Conservation (phyloP, 1,139 yeast genomes). For the Candida sp. region DNA sequence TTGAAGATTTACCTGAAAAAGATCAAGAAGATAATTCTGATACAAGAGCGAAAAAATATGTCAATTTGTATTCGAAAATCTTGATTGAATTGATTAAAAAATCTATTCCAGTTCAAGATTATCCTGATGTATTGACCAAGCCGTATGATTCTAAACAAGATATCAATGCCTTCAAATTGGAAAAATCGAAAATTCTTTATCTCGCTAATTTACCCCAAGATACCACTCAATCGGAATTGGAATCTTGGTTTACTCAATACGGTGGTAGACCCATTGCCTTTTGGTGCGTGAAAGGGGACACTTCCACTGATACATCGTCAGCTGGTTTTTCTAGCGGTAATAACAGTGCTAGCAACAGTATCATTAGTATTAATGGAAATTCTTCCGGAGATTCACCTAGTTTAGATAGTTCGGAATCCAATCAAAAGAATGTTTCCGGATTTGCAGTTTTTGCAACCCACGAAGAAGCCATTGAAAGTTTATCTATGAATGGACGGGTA, state of each 20-base stretch:
- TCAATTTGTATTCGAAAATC: slow-evolving; percentile 33
- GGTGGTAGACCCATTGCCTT: slow-evolving; percentile 87
- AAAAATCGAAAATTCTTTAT: slow-evolving; percentile 75
- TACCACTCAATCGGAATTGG: slow-evolving; percentile 87
- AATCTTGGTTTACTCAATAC: slow-evolving; percentile 85
- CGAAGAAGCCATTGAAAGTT: slow-evolving; percentile 79
- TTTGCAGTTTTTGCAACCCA: slow-evolving; percentile 84
- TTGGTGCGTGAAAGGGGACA: slow-evolving; percentile 64
- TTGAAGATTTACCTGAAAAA: slow-evolving; percentile 23
- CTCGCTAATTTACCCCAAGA: slow-evolving; percentile 78
- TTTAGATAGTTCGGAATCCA: slow-evolving; percentile 4
- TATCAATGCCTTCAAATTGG: slow-evolving; percentile 61
- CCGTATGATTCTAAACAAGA: slow-evolving; percentile 80
- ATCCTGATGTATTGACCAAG: slow-evolving; percentile 55
- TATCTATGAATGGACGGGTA: slow-evolving; percentile 76
- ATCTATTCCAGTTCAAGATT: slow-evolving; percentile 52
- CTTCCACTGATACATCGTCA: slow-evolving; percentile 2
- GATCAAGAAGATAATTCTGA: slow-evolving; percentile 4
- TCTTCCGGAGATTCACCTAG: background rate
- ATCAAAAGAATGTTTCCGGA: slow-evolving; percentile 50
- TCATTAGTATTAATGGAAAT: slow-evolving; percentile 2
- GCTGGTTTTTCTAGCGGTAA: slow-evolving; percentile 6
- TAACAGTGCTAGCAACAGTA: slow-evolving; percentile 4
- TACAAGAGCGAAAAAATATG: slow-evolving; percentile 6
- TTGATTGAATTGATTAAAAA: slow-evolving; percentile 51